Evolutionary conservation across 805 yeast species (phyloP).

Genomic region (Saturnispora ahearnii): DNA sequence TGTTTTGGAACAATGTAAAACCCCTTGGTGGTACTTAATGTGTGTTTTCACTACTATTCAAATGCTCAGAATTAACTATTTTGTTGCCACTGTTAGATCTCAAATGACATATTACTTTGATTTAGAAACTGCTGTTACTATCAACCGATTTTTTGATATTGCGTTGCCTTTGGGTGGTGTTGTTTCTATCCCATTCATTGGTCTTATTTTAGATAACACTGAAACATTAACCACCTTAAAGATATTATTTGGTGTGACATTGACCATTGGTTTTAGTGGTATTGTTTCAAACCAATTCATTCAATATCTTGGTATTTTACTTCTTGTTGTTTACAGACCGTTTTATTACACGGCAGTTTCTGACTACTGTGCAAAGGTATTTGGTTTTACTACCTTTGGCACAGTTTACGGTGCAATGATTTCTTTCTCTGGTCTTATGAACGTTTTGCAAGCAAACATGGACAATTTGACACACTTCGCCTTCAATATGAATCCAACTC

Average conservation of each 20-base stretch:
- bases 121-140: conserved; percentile 38
- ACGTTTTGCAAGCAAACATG: conserved; percentile 58
- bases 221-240: conserved; percentile 50
- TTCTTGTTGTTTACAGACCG: conserved; percentile 79
- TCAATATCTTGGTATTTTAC: conserved; percentile 59
- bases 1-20: conserved; percentile 31
- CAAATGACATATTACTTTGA: conserved; percentile 71
- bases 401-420: conserved; percentile 83
- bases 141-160: conserved; percentile 73
- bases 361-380: conserved; percentile 85
- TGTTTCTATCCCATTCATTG: conserved; percentile 79
- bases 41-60: conserved; percentile 73
- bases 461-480: conserved; percentile 62
- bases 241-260: conserved; percentile 45
- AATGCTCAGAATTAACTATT: conserved; percentile 87
- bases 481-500: conserved; percentile 69
- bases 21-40: conserved; percentile 76
- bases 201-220: conserved; percentile 65
- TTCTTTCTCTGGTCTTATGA: conserved; percentile 73
- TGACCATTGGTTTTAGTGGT: conserved; percentile 65
- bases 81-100: conserved; percentile 79
- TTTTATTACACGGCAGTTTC: conserved; percentile 89
- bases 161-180: conserved; percentile 88
- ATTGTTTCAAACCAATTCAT: conserved; percentile 38
- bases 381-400: conserved; percentile 89